phyloP scores from a whole-genome alignment of 495 filamentous ascomycete species.

The Xeromyces bisporus region DNA sequence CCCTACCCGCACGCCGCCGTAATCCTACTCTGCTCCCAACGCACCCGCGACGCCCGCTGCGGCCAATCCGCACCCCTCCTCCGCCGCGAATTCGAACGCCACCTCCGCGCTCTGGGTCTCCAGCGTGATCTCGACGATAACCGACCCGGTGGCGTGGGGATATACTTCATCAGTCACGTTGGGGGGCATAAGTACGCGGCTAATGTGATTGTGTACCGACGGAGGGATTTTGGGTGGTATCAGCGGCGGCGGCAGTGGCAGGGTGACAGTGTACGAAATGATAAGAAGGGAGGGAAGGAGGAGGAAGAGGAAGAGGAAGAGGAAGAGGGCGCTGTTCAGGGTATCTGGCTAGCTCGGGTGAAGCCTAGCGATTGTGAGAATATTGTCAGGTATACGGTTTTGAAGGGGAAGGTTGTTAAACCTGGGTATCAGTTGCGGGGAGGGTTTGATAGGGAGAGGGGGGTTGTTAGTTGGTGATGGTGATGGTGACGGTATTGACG shows the following conservation, averaged over 20 bases:
- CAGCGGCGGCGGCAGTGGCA: no score
- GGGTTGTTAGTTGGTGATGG: conserved; percentile 85
- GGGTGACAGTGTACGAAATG: no score
- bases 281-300: conserved; percentile 8
- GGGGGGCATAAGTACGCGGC: conserved; percentile 82
- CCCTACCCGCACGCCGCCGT: conserved; percentile 67
- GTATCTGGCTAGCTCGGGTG: conserved; percentile 86
- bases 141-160: conserved; percentile 73
- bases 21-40: conserved; percentile 86
- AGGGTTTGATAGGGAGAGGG: conserved; percentile 71
- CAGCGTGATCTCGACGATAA: conserved; percentile 79
- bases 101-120: conserved; percentile 67
- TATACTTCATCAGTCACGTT: conserved; percentile 92
- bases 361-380: conserved; percentile 88
- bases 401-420: conserved; percentile 91
- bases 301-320: conserved; percentile 18
- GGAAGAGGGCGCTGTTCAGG: conserved; percentile 54
- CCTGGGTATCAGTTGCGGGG: conserved; percentile 66
- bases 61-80: conserved; percentile 84
- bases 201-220: conserved; percentile 80
- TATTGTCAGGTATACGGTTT: conserved; percentile 71
- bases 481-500: no score
- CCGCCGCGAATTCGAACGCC: conserved; percentile 70
- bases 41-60: conserved; percentile 84
- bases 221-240: conserved; percentile 39